Base-by-base conservation (phyloP, 179 eudicot species). In the Silene coronaria region DNA sequence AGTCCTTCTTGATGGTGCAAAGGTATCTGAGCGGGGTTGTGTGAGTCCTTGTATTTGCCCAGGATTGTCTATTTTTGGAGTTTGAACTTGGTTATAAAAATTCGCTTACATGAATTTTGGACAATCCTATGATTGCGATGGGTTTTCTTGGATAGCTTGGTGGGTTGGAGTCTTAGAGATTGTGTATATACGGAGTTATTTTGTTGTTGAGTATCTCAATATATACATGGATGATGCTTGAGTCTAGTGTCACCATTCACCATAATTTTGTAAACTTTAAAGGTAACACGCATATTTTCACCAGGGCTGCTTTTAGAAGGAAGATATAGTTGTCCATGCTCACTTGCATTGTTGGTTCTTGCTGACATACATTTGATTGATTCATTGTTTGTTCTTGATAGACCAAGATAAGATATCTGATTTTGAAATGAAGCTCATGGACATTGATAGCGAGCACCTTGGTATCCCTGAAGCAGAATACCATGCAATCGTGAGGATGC, bases 401-500 rank as follows among this genome's bases (percentile, higher is more conserved):
- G 96, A 86, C 71, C 93, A 90, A 79, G 93, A 91, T 62, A 91
- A 89, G 76, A 89, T 89, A 70, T 86, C 93, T 11, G 96, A 91
- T 71, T 91, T 91, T 79, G 93, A 91, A 87, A 91, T 91, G 96
- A 91, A 91, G 83, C 83, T 91, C 78, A 89, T 89, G 93, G 96
- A 89, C 84, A 90, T 90, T 75, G 92, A 88, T 68, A 90, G 89
- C 67, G 91, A 90, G 80, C 96, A 90, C 60, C 85, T 89, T 73
- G 96, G 96, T 9, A 89, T 91, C 28, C 93, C 93, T 21, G 93
- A 91, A 80, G 91, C 93, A 46, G 93, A 89, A 66, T 88, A 86
- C 75, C 90, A 91, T 65, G 90, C 96, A 16, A 89, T 89, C 76
- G 91, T 91, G 58, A 84, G 89, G 71, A 91, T 91, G 96, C 96